Percentiles rank a stretch among this genome's conserved stretches.
Conservation (phyloP, 768 basidiomycete genomes). For the Pleurotus tuoliensis region DNA sequence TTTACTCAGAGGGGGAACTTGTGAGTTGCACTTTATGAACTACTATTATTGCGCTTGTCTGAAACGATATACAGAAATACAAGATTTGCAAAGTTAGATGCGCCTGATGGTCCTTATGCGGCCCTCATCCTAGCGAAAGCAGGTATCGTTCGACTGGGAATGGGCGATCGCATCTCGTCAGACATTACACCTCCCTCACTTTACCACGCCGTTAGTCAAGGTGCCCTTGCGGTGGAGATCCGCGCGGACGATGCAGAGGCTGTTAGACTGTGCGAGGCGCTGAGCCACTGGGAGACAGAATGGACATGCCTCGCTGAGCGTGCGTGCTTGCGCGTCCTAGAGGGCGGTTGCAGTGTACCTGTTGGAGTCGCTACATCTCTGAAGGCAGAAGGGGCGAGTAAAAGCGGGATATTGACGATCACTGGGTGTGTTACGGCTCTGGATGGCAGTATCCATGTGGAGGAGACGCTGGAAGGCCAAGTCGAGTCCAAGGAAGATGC, state of each 20-base stretch:
- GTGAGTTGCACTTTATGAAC: slow-evolving; percentile 41
- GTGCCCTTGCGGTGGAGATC: slow-evolving; percentile 86
- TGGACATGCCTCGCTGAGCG: slow-evolving; percentile 84
- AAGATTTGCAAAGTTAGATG: slow-evolving; percentile 88
- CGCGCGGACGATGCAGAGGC: slow-evolving; percentile 61
- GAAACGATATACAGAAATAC: slow-evolving; percentile 59
- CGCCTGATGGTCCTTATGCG: slow-evolving; percentile 69
- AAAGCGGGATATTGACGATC: slow-evolving; percentile 48
- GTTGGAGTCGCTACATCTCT: slow-evolving; percentile 74
- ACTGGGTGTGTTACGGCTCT: slow-evolving; percentile 84
- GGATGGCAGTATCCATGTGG: slow-evolving; percentile 68
- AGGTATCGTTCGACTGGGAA: slow-evolving; percentile 79
- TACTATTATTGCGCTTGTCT: background rate
- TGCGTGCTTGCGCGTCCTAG: slow-evolving; percentile 81
- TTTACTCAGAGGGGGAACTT: slow-evolving; percentile 73
- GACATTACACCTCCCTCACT: slow-evolving; percentile 73
- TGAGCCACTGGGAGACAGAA: slow-evolving; percentile 76
- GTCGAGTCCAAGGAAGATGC: slow-evolving; percentile 57
- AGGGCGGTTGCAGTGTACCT: slow-evolving; percentile 97
- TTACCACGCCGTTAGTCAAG: slow-evolving; percentile 91
- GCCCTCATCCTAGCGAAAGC: slow-evolving; percentile 93
- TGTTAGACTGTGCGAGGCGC: slow-evolving; percentile 54
- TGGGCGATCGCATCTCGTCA: slow-evolving; percentile 69
- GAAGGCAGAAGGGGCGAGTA: slow-evolving; percentile 21
- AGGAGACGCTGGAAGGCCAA: slow-evolving; percentile 51